Conservation (phyloP, 805 yeast genomes). For the Candida cerambycidarum region DNA sequence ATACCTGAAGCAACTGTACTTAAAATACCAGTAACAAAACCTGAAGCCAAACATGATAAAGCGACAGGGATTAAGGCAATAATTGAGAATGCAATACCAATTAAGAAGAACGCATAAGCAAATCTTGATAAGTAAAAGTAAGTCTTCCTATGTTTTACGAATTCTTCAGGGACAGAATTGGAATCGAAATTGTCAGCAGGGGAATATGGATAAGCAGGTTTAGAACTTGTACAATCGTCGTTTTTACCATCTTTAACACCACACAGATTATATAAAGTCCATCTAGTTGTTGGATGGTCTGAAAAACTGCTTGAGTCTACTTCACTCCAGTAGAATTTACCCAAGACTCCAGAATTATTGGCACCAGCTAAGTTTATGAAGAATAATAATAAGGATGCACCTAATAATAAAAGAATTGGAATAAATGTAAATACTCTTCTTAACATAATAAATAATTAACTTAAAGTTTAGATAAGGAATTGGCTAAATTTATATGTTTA, state of each 20-base stretch:
- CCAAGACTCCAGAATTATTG: slow-evolving; percentile 18
- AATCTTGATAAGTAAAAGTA: slow-evolving; percentile 67
- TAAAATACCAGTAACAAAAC: slow-evolving; percentile 13
- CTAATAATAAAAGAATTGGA: slow-evolving; percentile 25
- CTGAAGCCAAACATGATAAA: slow-evolving; percentile 19
- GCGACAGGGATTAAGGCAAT: slow-evolving; percentile 45
- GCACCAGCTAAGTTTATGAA: slow-evolving; percentile 31
- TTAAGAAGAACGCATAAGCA: slow-evolving; percentile 59
- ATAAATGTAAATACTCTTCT: slow-evolving; percentile 23
- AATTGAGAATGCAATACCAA: slow-evolving; percentile 58
- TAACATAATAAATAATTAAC: slow-evolving; percentile 11
- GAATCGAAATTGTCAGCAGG: slow-evolving; percentile 28
- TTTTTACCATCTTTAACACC: slow-evolving; percentile 19
- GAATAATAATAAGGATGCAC: slow-evolving; percentile 22
- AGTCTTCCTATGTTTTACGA: slow-evolving; percentile 48
- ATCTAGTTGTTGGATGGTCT: slow-evolving; percentile 19
- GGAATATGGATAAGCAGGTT: slow-evolving; percentile 32
- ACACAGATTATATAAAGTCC: slow-evolving; percentile 31
- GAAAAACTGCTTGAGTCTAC: slow-evolving; percentile 17
- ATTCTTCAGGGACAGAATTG: slow-evolving; percentile 47
- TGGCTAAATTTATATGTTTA: slow-evolving; percentile 1
- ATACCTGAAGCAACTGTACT: slow-evolving; percentile 15
- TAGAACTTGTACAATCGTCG: slow-evolving; percentile 18
- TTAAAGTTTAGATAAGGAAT: not conserved
- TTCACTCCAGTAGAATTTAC: slow-evolving; percentile 27